Conservation (phyloP, 1,284 basidiomycete species). For the Sutorius eximius region DNA sequence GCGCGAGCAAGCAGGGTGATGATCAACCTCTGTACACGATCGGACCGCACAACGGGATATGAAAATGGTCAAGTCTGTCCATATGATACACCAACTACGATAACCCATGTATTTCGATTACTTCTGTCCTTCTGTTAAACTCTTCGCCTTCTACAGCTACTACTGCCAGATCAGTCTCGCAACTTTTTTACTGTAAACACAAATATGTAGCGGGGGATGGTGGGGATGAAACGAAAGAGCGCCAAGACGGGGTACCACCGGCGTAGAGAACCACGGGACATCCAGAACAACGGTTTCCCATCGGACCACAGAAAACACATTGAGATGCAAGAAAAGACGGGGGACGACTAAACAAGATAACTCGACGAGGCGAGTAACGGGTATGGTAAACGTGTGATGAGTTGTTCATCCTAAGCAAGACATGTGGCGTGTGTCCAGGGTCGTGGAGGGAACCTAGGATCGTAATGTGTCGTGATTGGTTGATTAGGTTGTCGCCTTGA, state of each 20-base stretch:
- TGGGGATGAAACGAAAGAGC: constrained; percentile 15
- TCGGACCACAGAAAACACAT: constrained; percentile 27
- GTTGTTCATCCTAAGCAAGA: constrained; percentile 34
- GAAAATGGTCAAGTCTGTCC: constrained; percentile 10
- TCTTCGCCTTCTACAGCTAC: constrained; percentile 30
- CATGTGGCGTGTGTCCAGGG: constrained; percentile 19
- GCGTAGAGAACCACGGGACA: constrained; percentile 18
- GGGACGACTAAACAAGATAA: constrained; percentile 34
- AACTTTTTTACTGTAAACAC: constrained; percentile 26
- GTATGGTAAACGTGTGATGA: constrained; percentile 31
- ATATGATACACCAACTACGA: constrained; percentile 33
- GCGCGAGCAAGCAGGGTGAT: background rate
- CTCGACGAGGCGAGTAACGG: constrained; percentile 31
- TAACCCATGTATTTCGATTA: constrained; percentile 32
- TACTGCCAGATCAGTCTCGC: constrained; percentile 31
- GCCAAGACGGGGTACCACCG: constrained; percentile 14
- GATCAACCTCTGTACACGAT: background rate
- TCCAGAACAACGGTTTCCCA: constrained; percentile 22
- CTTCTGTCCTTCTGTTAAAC: constrained; percentile 31
- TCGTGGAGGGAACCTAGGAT: constrained; percentile 14
- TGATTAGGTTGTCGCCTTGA: constrained; percentile 32
- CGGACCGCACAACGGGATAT: background rate
- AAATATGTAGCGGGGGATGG: constrained; percentile 21
- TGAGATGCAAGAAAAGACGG: constrained; percentile 25
- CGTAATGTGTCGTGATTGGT: constrained; percentile 26